These are phyloP conservation scores for Thermothielavioides terrestris DNA, from an alignment of 495 filamentous ascomycete species.

Conservation along the genomic window DNA sequence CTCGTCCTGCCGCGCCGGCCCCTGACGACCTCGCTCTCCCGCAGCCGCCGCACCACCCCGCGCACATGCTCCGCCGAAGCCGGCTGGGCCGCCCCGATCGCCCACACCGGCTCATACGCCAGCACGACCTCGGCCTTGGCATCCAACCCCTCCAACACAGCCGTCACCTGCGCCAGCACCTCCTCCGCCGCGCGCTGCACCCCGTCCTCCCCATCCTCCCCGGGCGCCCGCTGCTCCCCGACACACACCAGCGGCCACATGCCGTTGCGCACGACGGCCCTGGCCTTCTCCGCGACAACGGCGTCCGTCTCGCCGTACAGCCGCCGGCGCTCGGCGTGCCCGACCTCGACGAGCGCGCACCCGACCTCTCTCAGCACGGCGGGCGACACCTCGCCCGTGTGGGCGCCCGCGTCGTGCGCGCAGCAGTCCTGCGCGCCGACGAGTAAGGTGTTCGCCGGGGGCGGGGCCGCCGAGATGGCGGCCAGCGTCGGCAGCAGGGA, in stretches of 20 bases:
- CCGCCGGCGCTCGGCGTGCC: slow-evolving; percentile 66
- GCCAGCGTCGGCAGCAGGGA: slow-evolving; percentile 49
- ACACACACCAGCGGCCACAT: slow-evolving; percentile 75
- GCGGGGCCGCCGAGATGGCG: slow-evolving; percentile 38
- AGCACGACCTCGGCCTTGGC: slow-evolving; percentile 60
- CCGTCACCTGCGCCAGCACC: slow-evolving; percentile 53
- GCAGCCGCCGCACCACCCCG: slow-evolving; percentile 55
- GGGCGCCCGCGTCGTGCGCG: slow-evolving; percentile 56
- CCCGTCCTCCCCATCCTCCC: slow-evolving; percentile 9
- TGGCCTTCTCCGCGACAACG: slow-evolving; percentile 55
- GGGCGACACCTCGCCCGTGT: slow-evolving; percentile 71
- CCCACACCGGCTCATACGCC: slow-evolving; percentile 87
- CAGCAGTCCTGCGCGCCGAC: slow-evolving; percentile 72
- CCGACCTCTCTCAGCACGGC: slow-evolving; percentile 54
- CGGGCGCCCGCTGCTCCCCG: slow-evolving; percentile 45
- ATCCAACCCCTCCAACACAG: slow-evolving; percentile 50
- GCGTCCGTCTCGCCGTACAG: slow-evolving; percentile 65
- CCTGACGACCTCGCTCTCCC: slow-evolving; percentile 34
- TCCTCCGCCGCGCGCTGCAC: slow-evolving; percentile 53
- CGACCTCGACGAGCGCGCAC: slow-evolving; percentile 62
- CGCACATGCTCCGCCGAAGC: slow-evolving; percentile 64
- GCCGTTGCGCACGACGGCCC: slow-evolving; percentile 53
- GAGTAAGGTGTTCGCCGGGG: slow-evolving; percentile 34
- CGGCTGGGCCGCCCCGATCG: slow-evolving; percentile 67
- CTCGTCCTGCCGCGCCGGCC: slow-evolving; percentile 46